Evolutionary conservation across 495 filamentous ascomycete species (phyloP).

Genomic region (Penicillium arizonense): DNA sequence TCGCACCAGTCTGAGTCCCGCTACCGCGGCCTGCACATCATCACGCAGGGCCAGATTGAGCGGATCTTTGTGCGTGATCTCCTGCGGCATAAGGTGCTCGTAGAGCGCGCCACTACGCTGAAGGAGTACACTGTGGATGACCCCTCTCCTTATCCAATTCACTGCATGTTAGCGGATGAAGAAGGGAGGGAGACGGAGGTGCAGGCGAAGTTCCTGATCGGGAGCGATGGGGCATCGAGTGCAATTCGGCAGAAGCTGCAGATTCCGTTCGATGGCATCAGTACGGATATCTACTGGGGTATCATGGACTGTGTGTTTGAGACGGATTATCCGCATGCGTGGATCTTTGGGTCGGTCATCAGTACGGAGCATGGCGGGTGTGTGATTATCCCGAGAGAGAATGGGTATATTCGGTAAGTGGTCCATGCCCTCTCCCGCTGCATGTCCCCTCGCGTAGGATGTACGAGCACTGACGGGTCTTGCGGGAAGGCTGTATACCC

Average conservation of each 20-base stretch:
- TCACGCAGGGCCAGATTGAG: conserved; percentile 39
- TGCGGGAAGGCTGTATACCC: neutral
- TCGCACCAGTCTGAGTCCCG: conserved; percentile 32
- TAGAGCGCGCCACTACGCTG: conserved; percentile 28
- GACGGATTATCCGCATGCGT: conserved; percentile 35
- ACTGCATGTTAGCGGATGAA: too few relatives aligned
- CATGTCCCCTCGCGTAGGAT: too few relatives aligned
- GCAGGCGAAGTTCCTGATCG: conserved; percentile 29
- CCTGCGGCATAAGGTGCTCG: conserved; percentile 27
- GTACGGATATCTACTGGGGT: conserved; percentile 40
- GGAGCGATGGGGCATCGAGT: conserved; percentile 35
- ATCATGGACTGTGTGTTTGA: conserved; percentile 40
- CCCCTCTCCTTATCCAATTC: too few relatives aligned
- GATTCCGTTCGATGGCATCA: conserved; percentile 36
- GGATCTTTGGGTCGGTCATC: conserved; percentile 30
- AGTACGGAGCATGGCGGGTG: conserved; percentile 33
- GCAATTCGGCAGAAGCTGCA: conserved; percentile 24
- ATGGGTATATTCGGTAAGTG: conserved; percentile 31
- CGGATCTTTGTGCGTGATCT: conserved; percentile 36
- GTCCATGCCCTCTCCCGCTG: too few relatives aligned
- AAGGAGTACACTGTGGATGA: conserved; percentile 6
- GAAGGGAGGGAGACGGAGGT: too few relatives aligned
- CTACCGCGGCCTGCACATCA: conserved; percentile 36
- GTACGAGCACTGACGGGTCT: too few relatives aligned
- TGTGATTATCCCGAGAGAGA: conserved; percentile 37